Evolutionary conservation across 139 green algal species (phyloP).

Genomic region (Gonium pectorale): DNA sequence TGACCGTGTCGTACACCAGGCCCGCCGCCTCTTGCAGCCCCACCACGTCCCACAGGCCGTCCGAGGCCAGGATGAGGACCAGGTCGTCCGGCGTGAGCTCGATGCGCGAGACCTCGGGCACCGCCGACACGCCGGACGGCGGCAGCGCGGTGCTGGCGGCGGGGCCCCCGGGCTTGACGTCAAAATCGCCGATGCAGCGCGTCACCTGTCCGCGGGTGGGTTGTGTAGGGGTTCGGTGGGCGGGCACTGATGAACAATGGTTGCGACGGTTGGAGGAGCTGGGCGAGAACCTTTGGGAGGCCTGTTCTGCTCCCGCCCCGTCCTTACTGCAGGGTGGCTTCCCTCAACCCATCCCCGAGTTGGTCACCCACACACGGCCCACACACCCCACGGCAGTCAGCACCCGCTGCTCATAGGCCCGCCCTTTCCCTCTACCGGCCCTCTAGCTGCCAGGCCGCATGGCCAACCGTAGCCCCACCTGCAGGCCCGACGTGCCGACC

Average conservation of each 20-base stretch:
- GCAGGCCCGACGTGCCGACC: conserved; percentile 77
- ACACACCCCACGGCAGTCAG: too few relatives aligned
- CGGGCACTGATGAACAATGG: too few relatives aligned
- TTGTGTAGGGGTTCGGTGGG: too few relatives aligned
- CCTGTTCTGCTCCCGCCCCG: too few relatives aligned
- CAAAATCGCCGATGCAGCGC: conserved; percentile 87
- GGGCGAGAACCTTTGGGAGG: too few relatives aligned
- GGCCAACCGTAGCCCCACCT: too few relatives aligned
- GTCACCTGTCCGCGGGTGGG: conserved; percentile 71
- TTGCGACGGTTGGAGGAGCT: too few relatives aligned
- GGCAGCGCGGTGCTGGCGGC: background rate
- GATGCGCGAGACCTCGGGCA: conserved; percentile 77
- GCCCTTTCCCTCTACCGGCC: background rate
- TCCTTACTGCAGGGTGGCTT: too few relatives aligned
- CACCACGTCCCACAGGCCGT: conserved; percentile 93
- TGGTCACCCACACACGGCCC: too few relatives aligned
- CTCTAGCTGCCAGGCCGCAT: too few relatives aligned
- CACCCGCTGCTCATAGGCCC: too few relatives aligned
- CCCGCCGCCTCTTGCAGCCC: conserved; percentile 79
- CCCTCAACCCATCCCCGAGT: too few relatives aligned
- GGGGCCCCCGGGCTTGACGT: conserved; percentile 70
- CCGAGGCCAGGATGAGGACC: conserved; percentile 89
- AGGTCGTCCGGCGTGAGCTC: conserved; percentile 70
- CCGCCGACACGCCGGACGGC: conserved; percentile 70
- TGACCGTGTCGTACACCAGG: conserved; percentile 87